A percentile compares a stretch with the other conserved stretches of the same genome.
phyloP scores from a whole-genome alignment of 2,329 filamentous ascomycete species.

The Ceratocystiopsis sp. region DNA sequence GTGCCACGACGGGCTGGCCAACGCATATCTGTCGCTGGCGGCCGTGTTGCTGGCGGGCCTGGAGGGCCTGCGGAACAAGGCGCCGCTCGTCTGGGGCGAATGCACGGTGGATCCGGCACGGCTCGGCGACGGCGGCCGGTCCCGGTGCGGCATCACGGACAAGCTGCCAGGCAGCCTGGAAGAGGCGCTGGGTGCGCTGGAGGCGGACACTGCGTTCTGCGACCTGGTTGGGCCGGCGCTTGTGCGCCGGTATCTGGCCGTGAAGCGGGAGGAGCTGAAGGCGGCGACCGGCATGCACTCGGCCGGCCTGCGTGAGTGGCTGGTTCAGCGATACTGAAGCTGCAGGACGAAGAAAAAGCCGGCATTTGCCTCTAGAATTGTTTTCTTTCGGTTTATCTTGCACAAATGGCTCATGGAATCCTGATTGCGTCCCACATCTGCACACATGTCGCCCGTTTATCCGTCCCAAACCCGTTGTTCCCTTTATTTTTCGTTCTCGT shows the following conservation, averaged over 20 bases:
- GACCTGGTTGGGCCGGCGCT: constrained; percentile 30
- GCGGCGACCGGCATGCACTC: too few species aligned
- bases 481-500: too few species aligned
- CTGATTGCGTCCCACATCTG: too few species aligned
- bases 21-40: constrained; percentile 54
- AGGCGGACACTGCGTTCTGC: constrained; percentile 27
- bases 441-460: too few species aligned
- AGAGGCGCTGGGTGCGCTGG: constrained; percentile 36
- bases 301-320: too few species aligned
- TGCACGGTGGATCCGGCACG: constrained; percentile 35
- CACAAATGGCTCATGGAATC: too few species aligned
- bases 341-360: too few species aligned
- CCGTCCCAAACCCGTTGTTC: too few species aligned
- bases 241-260: constrained; percentile 35
- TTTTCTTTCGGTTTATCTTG: too few species aligned
- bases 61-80: constrained; percentile 29
- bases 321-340: too few species aligned
- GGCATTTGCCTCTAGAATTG: too few species aligned
- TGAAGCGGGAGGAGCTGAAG: constrained; percentile 41
- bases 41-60: constrained; percentile 44
- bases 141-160: constrained; percentile 31
- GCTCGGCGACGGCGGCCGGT: constrained; percentile 28
- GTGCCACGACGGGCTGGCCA: constrained; percentile 61
- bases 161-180: constrained; percentile 37
- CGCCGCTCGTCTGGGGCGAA: constrained; percentile 32